Conservation (phyloP, 306 rosid species). For the Canavalia gladiata region DNA sequence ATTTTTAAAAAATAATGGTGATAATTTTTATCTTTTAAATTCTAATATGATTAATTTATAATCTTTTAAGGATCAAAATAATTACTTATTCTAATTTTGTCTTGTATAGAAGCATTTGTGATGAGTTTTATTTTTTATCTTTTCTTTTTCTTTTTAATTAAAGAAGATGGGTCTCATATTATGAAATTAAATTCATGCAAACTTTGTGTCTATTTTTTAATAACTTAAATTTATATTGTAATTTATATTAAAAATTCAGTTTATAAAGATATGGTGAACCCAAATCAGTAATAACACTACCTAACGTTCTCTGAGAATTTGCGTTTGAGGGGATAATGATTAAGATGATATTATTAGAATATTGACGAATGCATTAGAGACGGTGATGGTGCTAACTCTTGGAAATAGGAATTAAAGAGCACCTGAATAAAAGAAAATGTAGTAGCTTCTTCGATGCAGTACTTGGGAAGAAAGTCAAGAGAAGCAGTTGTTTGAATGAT, state of each 20-base stretch:
- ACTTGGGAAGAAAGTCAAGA: constrained; percentile 33
- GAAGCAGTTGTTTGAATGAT: constrained; percentile 40
- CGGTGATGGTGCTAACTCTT: constrained; percentile 14
- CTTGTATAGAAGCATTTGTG: too few relatives aligned
- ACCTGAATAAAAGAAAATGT: constrained; percentile 33
- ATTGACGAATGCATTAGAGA: constrained; percentile 23
- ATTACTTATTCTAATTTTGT: too few relatives aligned
- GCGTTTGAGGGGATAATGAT: constrained; percentile 1
- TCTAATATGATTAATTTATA: too few relatives aligned
- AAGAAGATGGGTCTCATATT: too few relatives aligned
- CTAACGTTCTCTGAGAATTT: not conserved
- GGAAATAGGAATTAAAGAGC: constrained; percentile 21
- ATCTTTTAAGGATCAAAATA: too few relatives aligned
- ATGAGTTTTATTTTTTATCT: too few relatives aligned
- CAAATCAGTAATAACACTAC: not conserved
- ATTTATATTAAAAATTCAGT: not conserved
- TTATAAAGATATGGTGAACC: not conserved
- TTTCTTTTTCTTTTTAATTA: too few relatives aligned
- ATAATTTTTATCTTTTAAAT: too few relatives aligned
- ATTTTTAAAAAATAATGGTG: too few relatives aligned
- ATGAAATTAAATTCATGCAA: not conserved
- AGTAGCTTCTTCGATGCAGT: constrained; percentile 41
- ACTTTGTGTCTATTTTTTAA: not conserved
- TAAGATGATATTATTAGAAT: constrained; percentile 34
- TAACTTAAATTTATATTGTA: not conserved